Evolutionary conservation across 495 filamentous ascomycete species (phyloP).

Genomic region (Penicillium fimorum): DNA sequence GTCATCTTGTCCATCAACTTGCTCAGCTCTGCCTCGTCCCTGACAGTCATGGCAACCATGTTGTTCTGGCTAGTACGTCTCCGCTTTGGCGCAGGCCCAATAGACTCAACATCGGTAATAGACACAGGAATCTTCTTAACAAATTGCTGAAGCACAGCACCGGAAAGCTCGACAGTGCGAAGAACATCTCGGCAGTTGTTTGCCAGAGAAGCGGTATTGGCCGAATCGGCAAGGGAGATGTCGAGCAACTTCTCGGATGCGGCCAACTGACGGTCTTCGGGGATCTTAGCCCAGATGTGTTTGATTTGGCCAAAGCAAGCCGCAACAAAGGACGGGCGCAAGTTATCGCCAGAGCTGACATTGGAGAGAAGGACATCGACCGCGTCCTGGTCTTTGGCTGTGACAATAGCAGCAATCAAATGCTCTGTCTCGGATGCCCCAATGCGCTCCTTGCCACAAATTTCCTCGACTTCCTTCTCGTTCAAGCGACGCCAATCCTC

Average conservation of each 20-base stretch:
- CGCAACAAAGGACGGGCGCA: constrained; percentile 53
- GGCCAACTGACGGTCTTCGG: constrained; percentile 56
- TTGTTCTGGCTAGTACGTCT: constrained; percentile 71
- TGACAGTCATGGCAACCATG: constrained; percentile 41
- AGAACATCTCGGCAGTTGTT: constrained; percentile 65
- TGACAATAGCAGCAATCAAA: constrained; percentile 58
- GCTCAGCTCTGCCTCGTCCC: constrained; percentile 54
- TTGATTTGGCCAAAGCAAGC: constrained; percentile 64
- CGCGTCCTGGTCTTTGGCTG: constrained; percentile 65
- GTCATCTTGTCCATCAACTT: constrained; percentile 70
- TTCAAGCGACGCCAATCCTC: constrained; percentile 59
- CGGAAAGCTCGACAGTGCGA: constrained; percentile 63
- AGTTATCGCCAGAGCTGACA: constrained; percentile 47
- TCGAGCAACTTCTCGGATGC: constrained; percentile 62
- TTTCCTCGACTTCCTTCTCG: constrained; percentile 37
- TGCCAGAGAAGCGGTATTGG: constrained; percentile 33
- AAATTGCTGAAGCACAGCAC: constrained; percentile 65
- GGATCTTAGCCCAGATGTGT: constrained; percentile 68
- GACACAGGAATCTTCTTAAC: constrained; percentile 66
- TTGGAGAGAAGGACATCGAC: constrained; percentile 54
- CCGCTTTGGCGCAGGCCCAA: constrained; percentile 67
- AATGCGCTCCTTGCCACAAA: constrained; percentile 60
- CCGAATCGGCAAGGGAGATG: constrained; percentile 38
- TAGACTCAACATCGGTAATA: constrained; percentile 57
- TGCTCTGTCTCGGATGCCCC: constrained; percentile 56